Conservation (phyloP, 768 basidiomycete species). For the Phylloporus sp. region DNA sequence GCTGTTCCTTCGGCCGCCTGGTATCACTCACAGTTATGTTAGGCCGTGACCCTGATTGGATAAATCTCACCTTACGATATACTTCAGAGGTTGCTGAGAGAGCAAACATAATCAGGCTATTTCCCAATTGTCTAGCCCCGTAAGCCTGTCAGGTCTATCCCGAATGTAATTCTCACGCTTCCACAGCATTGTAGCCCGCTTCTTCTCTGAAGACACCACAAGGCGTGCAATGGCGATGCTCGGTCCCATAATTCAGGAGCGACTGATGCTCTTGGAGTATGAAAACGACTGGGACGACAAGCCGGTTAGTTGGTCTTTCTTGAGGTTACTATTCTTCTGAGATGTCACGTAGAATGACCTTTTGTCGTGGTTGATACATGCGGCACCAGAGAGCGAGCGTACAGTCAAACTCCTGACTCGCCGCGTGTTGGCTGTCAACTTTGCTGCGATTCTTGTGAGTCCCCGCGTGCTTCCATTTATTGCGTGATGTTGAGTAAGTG, state of each 20-base stretch:
- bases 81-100: conserved; percentile 28
- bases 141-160: conserved; percentile 13
- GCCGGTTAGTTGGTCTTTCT: conserved; percentile 25
- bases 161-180: background rate
- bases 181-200: conserved; percentile 15
- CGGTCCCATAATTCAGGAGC: conserved; percentile 29
- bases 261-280: conserved; percentile 19
- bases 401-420: conserved; percentile 22
- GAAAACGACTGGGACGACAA: conserved; percentile 30
- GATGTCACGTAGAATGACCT: conserved; percentile 28
- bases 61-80: conserved; percentile 27
- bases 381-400: conserved; percentile 17
- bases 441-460: conserved; percentile 25
- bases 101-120: conserved; percentile 22
- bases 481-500: background rate
- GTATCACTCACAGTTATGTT: background rate
- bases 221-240: conserved; percentile 14
- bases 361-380: conserved; percentile 32
- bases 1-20: background rate
- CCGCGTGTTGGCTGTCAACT: conserved; percentile 15
- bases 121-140: conserved; percentile 35
- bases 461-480: background rate
- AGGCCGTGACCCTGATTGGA: conserved; percentile 35
- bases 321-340: background rate
- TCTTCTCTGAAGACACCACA: conserved; percentile 12